phyloP scores from a whole-genome alignment of 306 rosid genomes.

The Cucurbita argyrosperma region DNA sequence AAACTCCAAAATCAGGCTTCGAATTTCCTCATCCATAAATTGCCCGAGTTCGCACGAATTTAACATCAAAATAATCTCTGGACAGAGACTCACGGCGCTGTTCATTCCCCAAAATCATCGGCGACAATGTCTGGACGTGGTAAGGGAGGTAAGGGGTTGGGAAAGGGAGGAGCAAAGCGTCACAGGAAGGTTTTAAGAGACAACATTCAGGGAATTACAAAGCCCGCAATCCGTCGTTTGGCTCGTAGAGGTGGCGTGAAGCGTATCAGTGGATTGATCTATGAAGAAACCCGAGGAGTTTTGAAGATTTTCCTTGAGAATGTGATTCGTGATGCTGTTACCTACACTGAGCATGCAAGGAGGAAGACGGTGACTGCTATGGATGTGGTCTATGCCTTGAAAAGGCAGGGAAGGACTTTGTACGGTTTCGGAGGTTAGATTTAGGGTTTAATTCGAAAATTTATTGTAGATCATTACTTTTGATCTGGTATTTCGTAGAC shows the following conservation, averaged over 20 bases:
- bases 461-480: not conserved
- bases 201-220: constrained; percentile 40
- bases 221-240: constrained; percentile 38
- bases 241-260: constrained; percentile 42
- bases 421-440: constrained; percentile 34
- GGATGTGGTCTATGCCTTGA: constrained; percentile 37
- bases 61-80: not conserved
- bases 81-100: not conserved
- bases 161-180: constrained; percentile 48
- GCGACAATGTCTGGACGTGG: constrained; percentile 40
- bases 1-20: not conserved
- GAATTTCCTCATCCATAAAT: not conserved
- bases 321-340: constrained; percentile 39
- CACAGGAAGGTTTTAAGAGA: constrained; percentile 40
- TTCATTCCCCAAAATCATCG: not conserved
- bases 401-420: constrained; percentile 39
- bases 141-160: constrained; percentile 50
- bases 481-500: not conserved
- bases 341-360: constrained; percentile 33
- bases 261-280: constrained; percentile 39
- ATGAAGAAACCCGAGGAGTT: constrained; percentile 39
- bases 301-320: constrained; percentile 36
- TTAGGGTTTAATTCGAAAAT: not conserved
- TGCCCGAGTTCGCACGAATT: not conserved
- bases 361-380: constrained; percentile 44